Evolutionary conservation across 2,329 filamentous ascomycete genomes (phyloP), one percentile per base, ranked within the genome.

Genomic region (Penicillium capsulatum): DNA sequence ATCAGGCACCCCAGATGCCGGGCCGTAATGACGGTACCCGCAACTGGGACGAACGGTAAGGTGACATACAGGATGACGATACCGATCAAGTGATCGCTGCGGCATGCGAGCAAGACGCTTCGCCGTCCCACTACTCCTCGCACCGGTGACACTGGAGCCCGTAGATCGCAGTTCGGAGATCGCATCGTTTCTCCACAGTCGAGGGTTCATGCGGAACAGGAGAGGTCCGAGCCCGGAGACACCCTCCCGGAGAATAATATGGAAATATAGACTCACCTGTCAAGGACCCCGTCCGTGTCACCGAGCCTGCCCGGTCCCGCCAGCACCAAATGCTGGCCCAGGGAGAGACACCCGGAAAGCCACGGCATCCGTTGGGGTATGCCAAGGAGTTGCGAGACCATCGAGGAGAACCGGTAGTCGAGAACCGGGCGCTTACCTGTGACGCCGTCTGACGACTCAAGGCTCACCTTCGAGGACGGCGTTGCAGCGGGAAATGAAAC

Each of bases 281-380:
- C 91, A 67, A 96, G 71, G 64, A 81, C 75, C 49, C 88, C 83
- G 64, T 94, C 77, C 17, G 84, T 79, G 57, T 77, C 76, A 60
- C 85, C 88, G 50, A 94, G 66, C 67, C 69, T 77, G 57, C 88
- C 86, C 50, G 86, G 86, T 16, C 89, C 87, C 57, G 74, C 72
- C 58, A 91, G 68, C 57, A 81, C 75, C 52, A 80, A 74, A 73
- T 85, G 83, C 67, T 92, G 87, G 52, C 84, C 64, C 65, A 95
- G 77, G 41, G 85, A 84, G 44, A 92, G 64, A 53, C 79, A 71
- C 60, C 87, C 87, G 59, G 75, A 76, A 40, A 95, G 76, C 91
- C 91, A 97, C 48, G 91, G 91, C 88, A 95, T 94, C 65, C 88
- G 85, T 50, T 72, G 66, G 52, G 83, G 75, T 59, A 95, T 67